Base-by-base conservation (phyloP, 148 eudicot genomes). In the Polygonum maritimum region DNA sequence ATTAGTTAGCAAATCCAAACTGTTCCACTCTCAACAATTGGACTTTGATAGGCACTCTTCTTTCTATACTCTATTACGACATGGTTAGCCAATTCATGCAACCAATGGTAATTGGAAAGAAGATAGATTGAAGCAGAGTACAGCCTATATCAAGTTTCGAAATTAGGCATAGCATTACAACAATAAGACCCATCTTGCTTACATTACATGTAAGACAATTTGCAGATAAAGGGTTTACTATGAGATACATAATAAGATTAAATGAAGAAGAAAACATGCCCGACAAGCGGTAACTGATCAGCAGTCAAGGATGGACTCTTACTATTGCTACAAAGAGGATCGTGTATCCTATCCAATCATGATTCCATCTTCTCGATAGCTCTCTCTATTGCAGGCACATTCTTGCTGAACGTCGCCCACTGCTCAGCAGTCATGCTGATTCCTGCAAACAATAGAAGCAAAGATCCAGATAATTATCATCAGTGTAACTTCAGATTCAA, bases 341-440 rank as follows among this genome's bases (percentile, higher is more conserved):
- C 2, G 41, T 18, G 38, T 18, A 67, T 38, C 16, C n/a, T 4
- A 38, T 67, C 36, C 22, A 38, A 38, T 36, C 2, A 38, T 0
- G 75, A 72, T 76, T 89, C 87, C 92, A 94, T 87, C 81, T 87
- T 89, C 82, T 69, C 75, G 78, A 94, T 92, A 73, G 98, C 98
- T 78, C 92, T 80, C 81, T 94, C 96, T 67, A 94, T 90, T 52
- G 82, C 92, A 75, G 98, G 92, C 65, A 92, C 82, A 74, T 85
- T 90, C 86, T 94, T 89, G 76, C 75, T 84, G 82, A 94, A 90
- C 40, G 87, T 5, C 14, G 89, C 77, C 98, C 98, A 94, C 78
- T 94, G 98, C 71, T 90, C 97, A 26, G 92, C 71, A 4, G 96
- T 85, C 88, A 94, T 85, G 88, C 96, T 90, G 78, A 94, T 94